Percentiles rank a stretch among this genome's conserved stretches.
Conservation (phyloP, 2,329 filamentous ascomycete genomes). For the Penicillium sp. region DNA sequence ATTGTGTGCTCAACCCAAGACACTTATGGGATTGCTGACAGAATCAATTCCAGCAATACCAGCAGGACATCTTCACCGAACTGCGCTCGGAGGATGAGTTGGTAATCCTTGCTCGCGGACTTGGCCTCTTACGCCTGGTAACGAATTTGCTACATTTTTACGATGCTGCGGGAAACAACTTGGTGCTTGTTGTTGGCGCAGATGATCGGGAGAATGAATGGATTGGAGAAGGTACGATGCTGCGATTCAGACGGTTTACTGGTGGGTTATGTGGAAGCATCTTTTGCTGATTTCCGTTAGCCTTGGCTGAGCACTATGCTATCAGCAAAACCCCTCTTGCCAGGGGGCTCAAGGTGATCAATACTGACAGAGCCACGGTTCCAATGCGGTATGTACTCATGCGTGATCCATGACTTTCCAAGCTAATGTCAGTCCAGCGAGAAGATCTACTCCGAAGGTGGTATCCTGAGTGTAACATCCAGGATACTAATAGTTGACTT, state of each 20-base stretch:
- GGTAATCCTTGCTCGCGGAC: conserved; percentile 78
- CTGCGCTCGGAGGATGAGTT: conserved; percentile 86
- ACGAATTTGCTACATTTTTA: conserved; percentile 96
- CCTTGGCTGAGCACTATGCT: conserved; percentile 86
- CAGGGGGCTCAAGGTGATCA: conserved; percentile 79
- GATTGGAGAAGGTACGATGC: conserved; percentile 76
- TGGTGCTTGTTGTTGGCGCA: conserved; percentile 80
- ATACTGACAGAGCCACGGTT: conserved; percentile 87
- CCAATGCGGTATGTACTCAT: conserved; percentile 49
- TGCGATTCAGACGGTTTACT: no score
- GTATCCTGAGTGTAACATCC: conserved; percentile 91
- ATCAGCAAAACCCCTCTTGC: conserved; percentile 74
- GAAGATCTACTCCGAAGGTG: conserved; percentile 81
- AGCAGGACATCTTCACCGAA: conserved; percentile 89
- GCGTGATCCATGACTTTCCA: no score
- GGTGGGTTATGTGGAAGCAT: conserved; percentile 5
- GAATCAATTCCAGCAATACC: no score
- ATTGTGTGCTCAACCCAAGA: no score
- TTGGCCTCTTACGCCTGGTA: conserved; percentile 81
- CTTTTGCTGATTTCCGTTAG: no score
- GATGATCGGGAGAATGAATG: conserved; percentile 90
- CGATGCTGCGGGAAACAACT: conserved; percentile 87
- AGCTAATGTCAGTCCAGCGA: no score
- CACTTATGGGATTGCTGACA: no score
- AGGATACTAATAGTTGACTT: conserved; percentile 91